Base-by-base conservation (phyloP, 345 rosid species). In the Diplotaxis tenuifolia region DNA sequence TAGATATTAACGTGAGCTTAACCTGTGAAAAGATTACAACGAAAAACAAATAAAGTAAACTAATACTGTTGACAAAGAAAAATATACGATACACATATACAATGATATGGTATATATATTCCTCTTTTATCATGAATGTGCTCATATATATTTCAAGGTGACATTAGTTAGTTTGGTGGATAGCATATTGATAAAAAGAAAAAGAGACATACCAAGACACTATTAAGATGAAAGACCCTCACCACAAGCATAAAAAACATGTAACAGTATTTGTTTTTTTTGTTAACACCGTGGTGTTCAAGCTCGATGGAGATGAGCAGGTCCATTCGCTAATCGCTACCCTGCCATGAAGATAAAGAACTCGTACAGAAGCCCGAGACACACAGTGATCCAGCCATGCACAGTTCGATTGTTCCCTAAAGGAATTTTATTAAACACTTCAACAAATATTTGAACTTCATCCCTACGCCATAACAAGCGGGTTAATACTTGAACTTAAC, bases 101-200 rank as follows among this genome's bases (percentile, higher is more conserved):
- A 52, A 5, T 53, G 22, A 49, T 53, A 20, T 27, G 12, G 23
- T 19, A 18, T 14, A 42, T 11, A 42, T 42, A 1, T 8, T 42
- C 50, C 7, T 42, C 50, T 42, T n/a, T 38, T 42, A n/a, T 42
- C 50, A 52, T 42, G 21, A 28, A 58, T 19, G 28, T 60, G 16
- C 31, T 60, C 9, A 14, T 60, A 60, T 19, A 14, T 60, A 60
- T 19, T 21, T 49, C 31, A 29, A 15, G 21, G 62, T 60, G 49
- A 29, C 59, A 70, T 42, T 28, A 45, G 18, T 4, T 25, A 40
- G 40, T 69, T 57, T 57, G 65, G 29, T 58, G 9, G 22, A 67
- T 9, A 67, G 9, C 61, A 64, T 25, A 25, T 4, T 20, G 28
- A 21, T 14, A 1, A 36, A 20, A 10, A 3, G 29, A 16, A 28